Evolutionary conservation across 1,139 yeast species (phyloP).

Genomic region (Casaregolazyma suthepensis): DNA sequence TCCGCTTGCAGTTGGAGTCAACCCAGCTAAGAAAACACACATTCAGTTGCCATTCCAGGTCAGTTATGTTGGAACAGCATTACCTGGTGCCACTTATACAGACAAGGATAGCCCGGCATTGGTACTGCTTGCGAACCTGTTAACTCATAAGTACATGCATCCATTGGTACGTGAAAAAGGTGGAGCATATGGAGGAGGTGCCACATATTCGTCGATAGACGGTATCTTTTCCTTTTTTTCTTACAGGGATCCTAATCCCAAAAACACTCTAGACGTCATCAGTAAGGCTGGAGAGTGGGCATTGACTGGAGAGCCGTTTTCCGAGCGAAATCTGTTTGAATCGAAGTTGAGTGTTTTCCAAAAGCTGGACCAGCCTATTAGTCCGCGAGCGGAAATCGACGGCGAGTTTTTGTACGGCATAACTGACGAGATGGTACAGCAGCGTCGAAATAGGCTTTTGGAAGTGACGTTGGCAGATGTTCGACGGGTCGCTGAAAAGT

Average conservation of each 20-base stretch:
- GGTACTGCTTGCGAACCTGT: conserved; percentile 71
- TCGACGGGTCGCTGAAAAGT: conserved; percentile 54
- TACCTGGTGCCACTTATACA: conserved; percentile 60
- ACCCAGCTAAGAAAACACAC: conserved; percentile 35
- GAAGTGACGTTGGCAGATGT: conserved; percentile 62
- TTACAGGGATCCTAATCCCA: conserved; percentile 88
- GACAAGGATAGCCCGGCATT: conserved; percentile 77
- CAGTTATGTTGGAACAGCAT: conserved; percentile 69
- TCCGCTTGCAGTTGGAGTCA: conserved; percentile 6
- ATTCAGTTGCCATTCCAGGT: conserved; percentile 84
- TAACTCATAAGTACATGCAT: conserved; percentile 80
- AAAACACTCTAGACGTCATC: conserved; percentile 60
- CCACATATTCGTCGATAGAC: conserved; percentile 71
- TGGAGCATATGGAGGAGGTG: conserved; percentile 98
- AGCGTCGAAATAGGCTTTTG: conserved; percentile 66
- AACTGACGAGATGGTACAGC: conserved; percentile 74
- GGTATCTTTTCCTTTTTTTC: conserved; percentile 81
- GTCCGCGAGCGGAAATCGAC: conserved; percentile 74
- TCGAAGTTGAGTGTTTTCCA: conserved; percentile 91
- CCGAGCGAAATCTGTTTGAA: conserved; percentile 66
- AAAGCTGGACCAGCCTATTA: conserved; percentile 82
- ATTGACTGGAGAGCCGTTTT: conserved; percentile 41
- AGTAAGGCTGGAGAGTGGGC: conserved; percentile 54
- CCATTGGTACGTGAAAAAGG: conserved; percentile 90
- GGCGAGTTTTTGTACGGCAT: conserved; percentile 61